phyloP scores from a whole-genome alignment of 257 asterid genomes.

The Primulina huaijiensis region DNA sequence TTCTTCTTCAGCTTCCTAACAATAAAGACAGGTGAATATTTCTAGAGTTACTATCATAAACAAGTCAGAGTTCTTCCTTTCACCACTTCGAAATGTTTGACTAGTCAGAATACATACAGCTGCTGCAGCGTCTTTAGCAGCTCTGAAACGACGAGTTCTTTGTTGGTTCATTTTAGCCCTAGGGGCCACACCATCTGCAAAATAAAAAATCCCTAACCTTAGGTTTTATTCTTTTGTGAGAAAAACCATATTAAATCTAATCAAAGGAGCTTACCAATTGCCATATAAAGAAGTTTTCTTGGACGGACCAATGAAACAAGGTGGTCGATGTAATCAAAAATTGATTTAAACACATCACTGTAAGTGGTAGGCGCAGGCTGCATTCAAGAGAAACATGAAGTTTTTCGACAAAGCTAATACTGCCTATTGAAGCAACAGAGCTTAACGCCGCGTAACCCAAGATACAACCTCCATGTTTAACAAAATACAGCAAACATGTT shows the following conservation, averaged over 20 bases:
- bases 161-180: constrained; percentile 99
- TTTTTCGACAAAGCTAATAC: not conserved
- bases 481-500: constrained; percentile 8
- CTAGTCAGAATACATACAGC: constrained; percentile 55
- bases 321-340: constrained; percentile 92
- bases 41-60: constrained; percentile 22
- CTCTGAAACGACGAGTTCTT: constrained; percentile 95
- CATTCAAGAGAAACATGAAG: constrained; percentile 32
- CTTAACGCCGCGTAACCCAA: not conserved
- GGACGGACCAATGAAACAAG: constrained; percentile 85
- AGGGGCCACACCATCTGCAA: constrained; percentile 96
- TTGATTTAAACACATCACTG: constrained; percentile 72
- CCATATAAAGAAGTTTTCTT: constrained; percentile 89
- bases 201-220: constrained; percentile 22
- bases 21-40: constrained; percentile 21
- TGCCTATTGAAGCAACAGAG: not conserved
- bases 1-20: constrained; percentile 89
- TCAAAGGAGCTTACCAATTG: constrained; percentile 66
- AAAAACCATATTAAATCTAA: constrained; percentile 12
- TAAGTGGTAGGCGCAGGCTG: constrained; percentile 93
- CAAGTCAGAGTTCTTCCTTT: constrained; percentile 12
- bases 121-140: constrained; percentile 96
- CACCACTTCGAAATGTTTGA: constrained; percentile 16
- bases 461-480: constrained; percentile 16
- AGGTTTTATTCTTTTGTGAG: constrained; percentile 14